Evolutionary conservation across 2,329 filamentous ascomycete species (phyloP).

Genomic region (Neofusicoccum sp.): DNA sequence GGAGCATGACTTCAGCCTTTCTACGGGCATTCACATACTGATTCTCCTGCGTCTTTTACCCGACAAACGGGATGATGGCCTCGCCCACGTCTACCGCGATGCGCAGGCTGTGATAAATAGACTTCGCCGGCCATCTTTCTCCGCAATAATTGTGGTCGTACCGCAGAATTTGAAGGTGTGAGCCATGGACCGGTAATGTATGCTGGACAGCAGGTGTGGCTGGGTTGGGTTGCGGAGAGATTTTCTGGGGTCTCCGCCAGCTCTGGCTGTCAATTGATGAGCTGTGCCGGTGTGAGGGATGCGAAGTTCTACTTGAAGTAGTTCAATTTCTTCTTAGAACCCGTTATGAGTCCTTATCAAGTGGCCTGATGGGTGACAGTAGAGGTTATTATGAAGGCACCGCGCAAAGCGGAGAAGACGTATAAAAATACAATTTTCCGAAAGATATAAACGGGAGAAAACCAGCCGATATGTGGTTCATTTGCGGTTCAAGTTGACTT

Average conservation of each 20-base stretch:
- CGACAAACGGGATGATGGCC: too few species aligned
- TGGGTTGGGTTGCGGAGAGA: conserved; percentile 31
- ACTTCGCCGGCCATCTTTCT: too few species aligned
- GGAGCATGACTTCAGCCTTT: too few species aligned
- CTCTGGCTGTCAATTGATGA: conserved; percentile 21
- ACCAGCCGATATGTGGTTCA: too few species aligned
- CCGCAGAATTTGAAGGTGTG: conserved; percentile 22
- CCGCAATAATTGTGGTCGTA: background rate
- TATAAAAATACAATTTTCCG: too few species aligned
- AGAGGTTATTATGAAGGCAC: background rate
- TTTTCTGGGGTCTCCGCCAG: conserved; percentile 23
- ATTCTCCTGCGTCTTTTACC: too few species aligned
- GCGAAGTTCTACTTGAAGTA: background rate
- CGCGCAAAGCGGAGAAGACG: too few species aligned
- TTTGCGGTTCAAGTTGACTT: too few species aligned
- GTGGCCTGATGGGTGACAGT: background rate
- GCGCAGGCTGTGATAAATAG: background rate
- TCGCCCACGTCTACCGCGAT: too few species aligned
- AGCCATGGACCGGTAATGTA: conserved; percentile 31
- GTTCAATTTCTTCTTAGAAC: background rate
- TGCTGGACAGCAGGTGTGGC: conserved; percentile 30
- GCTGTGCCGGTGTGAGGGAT: background rate
- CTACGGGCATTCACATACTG: too few species aligned
- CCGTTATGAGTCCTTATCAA: background rate
- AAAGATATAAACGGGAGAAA: too few species aligned